These are phyloP conservation scores for Fusarium clavum DNA, from an alignment of 2,329 filamentous ascomycete species.

Conservation along the genomic window DNA sequence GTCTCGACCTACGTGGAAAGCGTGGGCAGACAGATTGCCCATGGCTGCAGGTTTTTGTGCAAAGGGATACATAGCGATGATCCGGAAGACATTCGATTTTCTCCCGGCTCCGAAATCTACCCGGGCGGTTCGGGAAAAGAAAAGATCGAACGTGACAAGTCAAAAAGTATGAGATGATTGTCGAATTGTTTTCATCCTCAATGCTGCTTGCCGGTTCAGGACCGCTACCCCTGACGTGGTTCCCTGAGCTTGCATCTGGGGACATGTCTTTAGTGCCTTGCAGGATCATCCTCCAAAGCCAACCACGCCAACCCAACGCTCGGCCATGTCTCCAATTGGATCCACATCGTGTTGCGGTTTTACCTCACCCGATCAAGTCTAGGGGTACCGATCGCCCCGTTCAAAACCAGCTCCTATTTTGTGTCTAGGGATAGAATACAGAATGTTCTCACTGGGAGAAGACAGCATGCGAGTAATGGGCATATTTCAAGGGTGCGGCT, in stretches of 20 bases:
- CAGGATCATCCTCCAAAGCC: constrained; percentile 42
- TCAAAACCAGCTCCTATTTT: constrained; percentile 23
- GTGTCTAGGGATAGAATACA: background rate
- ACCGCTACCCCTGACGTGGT: constrained; percentile 43
- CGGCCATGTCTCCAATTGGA: constrained; percentile 30
- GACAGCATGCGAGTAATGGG: background rate
- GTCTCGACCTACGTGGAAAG: constrained; percentile 21
- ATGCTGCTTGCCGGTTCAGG: constrained; percentile 19
- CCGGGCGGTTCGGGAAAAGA: constrained; percentile 16
- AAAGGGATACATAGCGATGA: constrained; percentile 5
- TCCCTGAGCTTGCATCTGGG: constrained; percentile 27
- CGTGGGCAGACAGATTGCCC: background rate
- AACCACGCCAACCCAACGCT: constrained; percentile 42
- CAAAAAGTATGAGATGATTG: constrained; percentile 1
- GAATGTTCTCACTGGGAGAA: background rate
- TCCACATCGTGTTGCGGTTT: constrained; percentile 41
- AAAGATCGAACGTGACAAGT: constrained; percentile 20
- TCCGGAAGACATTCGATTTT: constrained; percentile 3
- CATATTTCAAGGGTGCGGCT: background rate
- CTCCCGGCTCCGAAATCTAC: constrained; percentile 31
- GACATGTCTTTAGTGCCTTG: constrained; percentile 36
- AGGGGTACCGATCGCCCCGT: constrained; percentile 38
- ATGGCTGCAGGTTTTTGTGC: constrained; percentile 5
- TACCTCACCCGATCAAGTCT: constrained; percentile 41
- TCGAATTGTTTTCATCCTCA: constrained; percentile 21